Percentiles rank a stretch among this genome's conserved stretches.
Evolutionary conservation across 208 protist genomes (phyloP).

Genomic region (Trypanosoma congolense): DNA sequence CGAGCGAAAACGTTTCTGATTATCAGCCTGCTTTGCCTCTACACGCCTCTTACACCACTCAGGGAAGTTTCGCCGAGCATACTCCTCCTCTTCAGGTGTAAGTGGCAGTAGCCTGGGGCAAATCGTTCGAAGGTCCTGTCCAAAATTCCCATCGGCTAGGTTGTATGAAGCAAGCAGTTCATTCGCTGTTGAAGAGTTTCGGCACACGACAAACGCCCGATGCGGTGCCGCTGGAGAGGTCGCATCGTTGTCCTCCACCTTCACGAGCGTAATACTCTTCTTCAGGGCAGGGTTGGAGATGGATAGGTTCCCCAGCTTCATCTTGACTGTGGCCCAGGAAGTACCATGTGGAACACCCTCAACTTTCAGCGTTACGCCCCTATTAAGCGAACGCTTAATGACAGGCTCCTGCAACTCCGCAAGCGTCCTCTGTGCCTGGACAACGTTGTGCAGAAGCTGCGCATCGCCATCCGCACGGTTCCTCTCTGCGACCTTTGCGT

Average conservation of each 20-base stretch:
- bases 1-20: slow-evolving; percentile 16
- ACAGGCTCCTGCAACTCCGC: slow-evolving; percentile 8
- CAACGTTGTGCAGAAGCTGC: slow-evolving; percentile 27
- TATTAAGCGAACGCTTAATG: slow-evolving; percentile 19
- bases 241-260: slow-evolving; percentile 17
- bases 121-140: slow-evolving; percentile 12
- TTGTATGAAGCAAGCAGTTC: slow-evolving; percentile 18
- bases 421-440: slow-evolving; percentile 26
- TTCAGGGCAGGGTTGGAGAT: slow-evolving; percentile 9
- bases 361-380: slow-evolving; percentile 24
- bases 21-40: slow-evolving; percentile 23
- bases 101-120: slow-evolving; percentile 17
- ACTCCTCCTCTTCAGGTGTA: slow-evolving; percentile 25
- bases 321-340: slow-evolving; percentile 27
- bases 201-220: slow-evolving; percentile 31
- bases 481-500: slow-evolving; percentile 5
- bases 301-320: slow-evolving; percentile 26
- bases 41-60: slow-evolving; percentile 22
- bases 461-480: slow-evolving; percentile 9
- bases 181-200: slow-evolving; percentile 13
- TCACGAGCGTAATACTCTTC: slow-evolving; percentile 22
- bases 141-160: slow-evolving; percentile 20
- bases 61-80: slow-evolving; percentile 20
- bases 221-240: neutral
- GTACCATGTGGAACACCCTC: slow-evolving; percentile 20